Conservation (phyloP, 2,329 filamentous ascomycete species). For the Sphaceloma murrayae region DNA sequence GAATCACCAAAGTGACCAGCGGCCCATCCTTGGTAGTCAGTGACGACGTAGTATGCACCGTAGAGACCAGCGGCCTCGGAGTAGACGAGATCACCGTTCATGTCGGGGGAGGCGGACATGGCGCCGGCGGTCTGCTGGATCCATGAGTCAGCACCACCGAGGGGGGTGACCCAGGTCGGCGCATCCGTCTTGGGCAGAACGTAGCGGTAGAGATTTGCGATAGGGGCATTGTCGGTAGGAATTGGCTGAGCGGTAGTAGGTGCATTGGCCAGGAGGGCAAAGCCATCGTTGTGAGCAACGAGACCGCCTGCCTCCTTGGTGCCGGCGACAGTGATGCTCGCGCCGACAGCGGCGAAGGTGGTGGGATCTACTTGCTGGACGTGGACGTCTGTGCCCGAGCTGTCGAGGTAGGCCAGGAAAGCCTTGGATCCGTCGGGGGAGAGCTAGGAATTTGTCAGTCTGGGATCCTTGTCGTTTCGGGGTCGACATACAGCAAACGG, state of each 20-base stretch:
- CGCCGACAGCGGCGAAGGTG: slow-evolving; percentile 47
- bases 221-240: slow-evolving; percentile 40
- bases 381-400: slow-evolving; percentile 46
- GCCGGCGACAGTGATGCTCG: slow-evolving; percentile 42
- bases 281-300: slow-evolving; percentile 53
- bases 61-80: slow-evolving; percentile 48
- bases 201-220: slow-evolving; percentile 52
- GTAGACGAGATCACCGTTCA: slow-evolving; percentile 55
- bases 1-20: slow-evolving; percentile 51
- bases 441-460: slow-evolving; percentile 25
- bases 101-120: slow-evolving; percentile 45
- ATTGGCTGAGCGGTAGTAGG: slow-evolving; percentile 43
- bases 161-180: slow-evolving; percentile 49
- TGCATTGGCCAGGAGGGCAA: slow-evolving; percentile 51
- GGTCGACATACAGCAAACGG: slow-evolving; percentile 44
- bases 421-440: slow-evolving; percentile 51
- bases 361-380: slow-evolving; percentile 47
- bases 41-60: slow-evolving; percentile 54
- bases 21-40: slow-evolving; percentile 46
- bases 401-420: slow-evolving; percentile 52
- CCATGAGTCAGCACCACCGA: slow-evolving; percentile 43
- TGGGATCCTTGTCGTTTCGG: background rate
- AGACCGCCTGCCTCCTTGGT: slow-evolving; percentile 52
- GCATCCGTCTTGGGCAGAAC: slow-evolving; percentile 43
- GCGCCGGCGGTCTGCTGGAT: slow-evolving; percentile 38